Evolutionary conservation across 805 yeast species (phyloP).

Genomic region (Saturnispora kantuleensis): DNA sequence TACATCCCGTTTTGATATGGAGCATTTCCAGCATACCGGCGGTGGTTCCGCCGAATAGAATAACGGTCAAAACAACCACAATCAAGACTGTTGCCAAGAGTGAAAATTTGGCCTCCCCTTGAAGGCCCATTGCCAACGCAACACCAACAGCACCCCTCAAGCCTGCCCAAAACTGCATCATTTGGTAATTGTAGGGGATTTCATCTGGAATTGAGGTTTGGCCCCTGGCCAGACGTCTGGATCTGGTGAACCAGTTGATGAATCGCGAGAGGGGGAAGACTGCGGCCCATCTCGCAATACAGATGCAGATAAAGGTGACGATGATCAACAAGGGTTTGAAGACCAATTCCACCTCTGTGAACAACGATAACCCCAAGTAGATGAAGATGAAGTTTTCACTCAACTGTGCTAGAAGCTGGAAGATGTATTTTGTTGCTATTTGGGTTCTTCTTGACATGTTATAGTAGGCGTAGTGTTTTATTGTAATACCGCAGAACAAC

Average conservation of each 20-base stretch:
- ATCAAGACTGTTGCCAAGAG: constrained; percentile 90
- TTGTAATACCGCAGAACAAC: constrained; percentile 90
- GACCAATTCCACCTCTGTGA: constrained; percentile 92
- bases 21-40: constrained; percentile 95
- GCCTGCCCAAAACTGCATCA: constrained; percentile 99
- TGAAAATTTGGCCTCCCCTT: constrained; percentile 85
- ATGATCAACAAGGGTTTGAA: constrained; percentile 90
- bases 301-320: constrained; percentile 79
- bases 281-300: constrained; percentile 94
- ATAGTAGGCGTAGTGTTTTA: constrained; percentile 93
- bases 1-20: constrained; percentile 85
- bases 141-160: constrained; percentile 98
- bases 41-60: constrained; percentile 95
- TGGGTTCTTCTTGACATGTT: constrained; percentile 97
- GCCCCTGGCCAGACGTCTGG: constrained; percentile 45
- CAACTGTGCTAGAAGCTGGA: constrained; percentile 87
- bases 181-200: constrained; percentile 89
- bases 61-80: constrained; percentile 92
- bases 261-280: constrained; percentile 87
- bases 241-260: constrained; percentile 67
- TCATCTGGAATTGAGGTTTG: constrained; percentile 52
- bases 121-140: constrained; percentile 94
- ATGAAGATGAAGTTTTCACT: constrained; percentile 96
- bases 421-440: constrained; percentile 89
- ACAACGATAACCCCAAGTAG: constrained; percentile 84